phyloP scores from a whole-genome alignment of 192 early-diverging fungal genomes.

The Geranomyces michiganensis region DNA sequence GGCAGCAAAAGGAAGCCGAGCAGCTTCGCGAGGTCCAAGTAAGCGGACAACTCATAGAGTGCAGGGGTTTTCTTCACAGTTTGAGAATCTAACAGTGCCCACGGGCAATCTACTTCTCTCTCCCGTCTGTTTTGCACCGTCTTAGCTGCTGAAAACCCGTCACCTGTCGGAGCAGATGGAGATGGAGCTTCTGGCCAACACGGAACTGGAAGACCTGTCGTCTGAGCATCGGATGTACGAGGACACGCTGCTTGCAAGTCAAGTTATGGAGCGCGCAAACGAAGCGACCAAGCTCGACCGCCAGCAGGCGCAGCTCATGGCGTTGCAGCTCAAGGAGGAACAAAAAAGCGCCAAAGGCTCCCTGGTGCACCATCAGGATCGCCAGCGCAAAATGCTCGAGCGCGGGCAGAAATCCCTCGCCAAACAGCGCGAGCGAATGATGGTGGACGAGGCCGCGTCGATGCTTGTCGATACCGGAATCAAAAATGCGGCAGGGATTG shows the following conservation, averaged over 20 bases:
- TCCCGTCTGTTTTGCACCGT: no score
- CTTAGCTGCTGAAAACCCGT: conserved; percentile 38
- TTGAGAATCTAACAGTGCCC: background rate
- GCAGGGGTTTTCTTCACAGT: background rate
- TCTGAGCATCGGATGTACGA: conserved; percentile 2
- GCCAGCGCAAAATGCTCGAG: conserved; percentile 40
- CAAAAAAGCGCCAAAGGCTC: conserved; percentile 25
- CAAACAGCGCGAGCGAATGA: conserved; percentile 14
- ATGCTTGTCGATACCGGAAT: conserved; percentile 20
- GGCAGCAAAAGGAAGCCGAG: conserved; percentile 41
- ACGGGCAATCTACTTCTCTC: no score
- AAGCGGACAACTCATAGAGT: background rate
- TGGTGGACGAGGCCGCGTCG: conserved; percentile 10
- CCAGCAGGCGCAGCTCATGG: conserved; percentile 25
- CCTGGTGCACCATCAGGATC: conserved; percentile 21
- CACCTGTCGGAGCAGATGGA: conserved; percentile 37
- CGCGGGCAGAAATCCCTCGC: conserved; percentile 20
- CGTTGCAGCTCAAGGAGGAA: conserved; percentile 34
- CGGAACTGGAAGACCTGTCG: conserved; percentile 30
- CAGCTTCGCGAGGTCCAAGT: conserved; percentile 39
- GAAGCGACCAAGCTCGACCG: conserved; percentile 18
- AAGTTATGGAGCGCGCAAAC: conserved; percentile 11
- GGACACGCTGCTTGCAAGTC: background rate
- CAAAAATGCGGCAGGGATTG: background rate
- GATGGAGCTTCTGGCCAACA: conserved; percentile 9